Evolutionary conservation across 163 green algal species (phyloP), one percentile per base, ranked within the genome.

Genomic region (Chlamydomonas reinhardtii): DNA sequence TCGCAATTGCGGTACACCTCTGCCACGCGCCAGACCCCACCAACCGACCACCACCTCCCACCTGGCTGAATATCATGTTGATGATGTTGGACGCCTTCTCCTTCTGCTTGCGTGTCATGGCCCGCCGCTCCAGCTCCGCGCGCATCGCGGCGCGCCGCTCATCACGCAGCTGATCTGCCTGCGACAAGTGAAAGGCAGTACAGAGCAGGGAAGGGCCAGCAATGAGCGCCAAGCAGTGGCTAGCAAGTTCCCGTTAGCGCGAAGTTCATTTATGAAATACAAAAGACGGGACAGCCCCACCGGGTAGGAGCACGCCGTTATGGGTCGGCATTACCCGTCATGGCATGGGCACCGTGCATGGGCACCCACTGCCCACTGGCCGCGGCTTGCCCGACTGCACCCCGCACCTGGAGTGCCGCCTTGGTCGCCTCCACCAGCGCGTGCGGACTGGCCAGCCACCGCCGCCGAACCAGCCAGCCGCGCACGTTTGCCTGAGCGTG

Each of bases 91-190:
- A 25, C 0, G 79, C 79, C 56, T 79, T 78, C 54, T 86, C 79
- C 71, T 91, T 90, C 73, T 90, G 88, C 68, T 84, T 80, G 16
- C 66, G 64, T 16, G 88, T 92, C 35, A 90, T 56, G 25, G 78
- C 72, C 31, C 65, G 73, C 56, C 61, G 65, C 62, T 90, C 72
- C 64, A 87, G 52, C 62, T 90, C 72, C 37, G 17, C 56, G 2
- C 65, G 61, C 54, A 84, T 31, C 0, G 35, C 73, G 5, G n/a
- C 52, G 8, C 71, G 70, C 54, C 83, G 66, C 54, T 73, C 83
- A 19, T 39, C 61, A 16, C 34, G n/a, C 15, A 48, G 6, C 5
- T 27, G 54, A 34, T 86, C 69, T 0, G 69, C 35, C 77, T 85
- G 77, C 35, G n/a, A n/a, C n/a, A n/a, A n/a, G n/a, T n/a, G n/a